phyloP scores from a whole-genome alignment of 306 rosid species.

The Cucumis hystrix region DNA sequence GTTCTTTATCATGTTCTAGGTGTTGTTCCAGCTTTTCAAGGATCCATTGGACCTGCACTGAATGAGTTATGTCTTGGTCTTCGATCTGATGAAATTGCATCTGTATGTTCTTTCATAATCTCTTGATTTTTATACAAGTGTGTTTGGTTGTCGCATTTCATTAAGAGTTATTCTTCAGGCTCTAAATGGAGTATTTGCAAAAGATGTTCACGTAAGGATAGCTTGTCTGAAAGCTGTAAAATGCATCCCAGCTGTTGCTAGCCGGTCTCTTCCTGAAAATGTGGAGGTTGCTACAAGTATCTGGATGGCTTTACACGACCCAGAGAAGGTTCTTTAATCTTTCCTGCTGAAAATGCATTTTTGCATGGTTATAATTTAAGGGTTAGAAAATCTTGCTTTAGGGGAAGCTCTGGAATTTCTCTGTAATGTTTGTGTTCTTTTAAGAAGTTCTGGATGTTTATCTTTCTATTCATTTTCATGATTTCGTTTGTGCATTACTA shows the following conservation, averaged over 20 bases:
- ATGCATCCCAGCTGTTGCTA: constrained; percentile 80
- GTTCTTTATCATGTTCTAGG: constrained; percentile 88
- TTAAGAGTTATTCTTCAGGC: constrained; percentile 43
- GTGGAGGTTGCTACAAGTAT: constrained; percentile 77
- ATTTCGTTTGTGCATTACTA: neutral
- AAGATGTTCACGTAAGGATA: constrained; percentile 84
- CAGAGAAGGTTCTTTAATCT: constrained; percentile 59
- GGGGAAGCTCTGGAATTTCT: neutral
- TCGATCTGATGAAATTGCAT: constrained; percentile 66
- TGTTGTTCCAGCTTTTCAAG: constrained; percentile 68
- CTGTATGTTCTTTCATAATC: constrained; percentile 35
- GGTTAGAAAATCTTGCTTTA: neutral
- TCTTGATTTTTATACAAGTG: constrained; percentile 8
- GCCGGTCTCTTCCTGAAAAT: constrained; percentile 52
- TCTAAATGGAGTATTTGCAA: constrained; percentile 79
- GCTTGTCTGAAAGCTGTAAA: constrained; percentile 88
- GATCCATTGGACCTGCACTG: constrained; percentile 77
- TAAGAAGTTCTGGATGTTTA: too few species aligned
- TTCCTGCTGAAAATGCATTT: neutral
- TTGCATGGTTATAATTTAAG: neutral
- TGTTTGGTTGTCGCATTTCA: constrained; percentile 5
- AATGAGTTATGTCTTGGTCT: constrained; percentile 93
- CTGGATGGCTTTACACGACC: constrained; percentile 93
- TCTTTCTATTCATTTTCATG: neutral
- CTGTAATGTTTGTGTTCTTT: too few species aligned